These are phyloP conservation scores for Echinosophora koreensis DNA, from an alignment of 306 rosid genomes.

Conservation along the genomic window DNA sequence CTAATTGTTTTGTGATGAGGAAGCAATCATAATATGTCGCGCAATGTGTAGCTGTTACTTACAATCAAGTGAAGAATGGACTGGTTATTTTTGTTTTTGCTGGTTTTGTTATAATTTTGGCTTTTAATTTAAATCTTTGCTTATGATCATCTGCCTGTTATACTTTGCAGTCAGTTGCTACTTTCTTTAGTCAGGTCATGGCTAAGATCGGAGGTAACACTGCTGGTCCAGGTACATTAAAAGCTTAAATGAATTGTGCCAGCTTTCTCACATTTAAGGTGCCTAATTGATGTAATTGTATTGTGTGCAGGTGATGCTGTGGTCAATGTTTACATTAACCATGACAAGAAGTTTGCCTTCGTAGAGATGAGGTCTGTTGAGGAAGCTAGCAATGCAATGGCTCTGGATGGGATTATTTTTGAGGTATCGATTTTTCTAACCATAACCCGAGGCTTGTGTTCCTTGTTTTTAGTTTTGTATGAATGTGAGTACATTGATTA, in stretches of 20 bases:
- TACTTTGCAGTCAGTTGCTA: slow-evolving; percentile 91
- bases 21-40: slow-evolving; percentile 1
- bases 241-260: slow-evolving; percentile 9
- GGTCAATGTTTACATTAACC: slow-evolving; percentile 96
- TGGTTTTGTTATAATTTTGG: slow-evolving; percentile 6
- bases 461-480: neutral
- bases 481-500: neutral
- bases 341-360: slow-evolving; percentile 97
- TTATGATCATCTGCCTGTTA: slow-evolving; percentile 1
- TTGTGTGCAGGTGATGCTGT: slow-evolving; percentile 90
- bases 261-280: neutral
- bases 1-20: neutral
- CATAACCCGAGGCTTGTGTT: neutral
- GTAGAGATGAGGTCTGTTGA: slow-evolving; percentile 99
- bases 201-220: slow-evolving; percentile 97
- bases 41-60: neutral
- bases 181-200: slow-evolving; percentile 98
- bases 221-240: slow-evolving; percentile 87
- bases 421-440: slow-evolving; percentile 60
- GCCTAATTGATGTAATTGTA: slow-evolving; percentile 1
- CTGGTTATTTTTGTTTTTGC: neutral
- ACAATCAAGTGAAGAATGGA: neutral
- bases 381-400: slow-evolving; percentile 99
- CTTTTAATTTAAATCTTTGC: slow-evolving; percentile 22
- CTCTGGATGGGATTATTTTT: slow-evolving; percentile 96